These are phyloP conservation scores for Filobasidium uniguttulatum DNA, from an alignment of 1,284 basidiomycete genomes.

Conservation along the genomic window DNA sequence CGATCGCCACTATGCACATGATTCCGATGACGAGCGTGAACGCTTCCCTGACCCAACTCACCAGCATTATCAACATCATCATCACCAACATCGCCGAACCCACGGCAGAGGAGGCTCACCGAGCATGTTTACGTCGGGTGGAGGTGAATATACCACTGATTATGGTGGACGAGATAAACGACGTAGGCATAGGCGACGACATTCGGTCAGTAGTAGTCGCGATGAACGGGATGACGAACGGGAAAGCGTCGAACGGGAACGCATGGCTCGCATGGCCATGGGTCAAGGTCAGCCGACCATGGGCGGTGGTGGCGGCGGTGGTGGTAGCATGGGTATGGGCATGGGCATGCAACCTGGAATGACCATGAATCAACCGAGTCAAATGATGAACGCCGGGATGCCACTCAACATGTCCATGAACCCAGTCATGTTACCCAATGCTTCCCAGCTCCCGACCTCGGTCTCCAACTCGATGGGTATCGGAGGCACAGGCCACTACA, in stretches of 20 bases:
- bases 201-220: neutral
- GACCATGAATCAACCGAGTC: neutral
- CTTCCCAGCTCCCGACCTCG: too few relatives aligned
- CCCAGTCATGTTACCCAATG: too few relatives aligned
- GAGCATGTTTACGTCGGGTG: too few relatives aligned
- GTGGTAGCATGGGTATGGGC: neutral
- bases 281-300: neutral
- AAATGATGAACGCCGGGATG: neutral
- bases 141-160: too few relatives aligned
- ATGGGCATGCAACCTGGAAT: slow-evolving; percentile 3
- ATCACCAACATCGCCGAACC: neutral
- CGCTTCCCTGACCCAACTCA: neutral
- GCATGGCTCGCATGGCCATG: neutral
- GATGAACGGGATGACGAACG: slow-evolving; percentile 1
- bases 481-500: neutral
- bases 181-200: too few relatives aligned
- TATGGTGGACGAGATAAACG: too few relatives aligned
- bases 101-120: too few relatives aligned
- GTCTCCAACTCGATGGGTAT: neutral
- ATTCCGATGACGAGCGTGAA: neutral
- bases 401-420: too few relatives aligned
- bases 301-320: neutral
- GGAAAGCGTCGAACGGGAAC: slow-evolving; percentile 1
- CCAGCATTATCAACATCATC: neutral
- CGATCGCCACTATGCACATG: slow-evolving; percentile 17